phyloP scores from a whole-genome alignment of 768 basidiomycete species.

The Lactifluus subvellereus region DNA sequence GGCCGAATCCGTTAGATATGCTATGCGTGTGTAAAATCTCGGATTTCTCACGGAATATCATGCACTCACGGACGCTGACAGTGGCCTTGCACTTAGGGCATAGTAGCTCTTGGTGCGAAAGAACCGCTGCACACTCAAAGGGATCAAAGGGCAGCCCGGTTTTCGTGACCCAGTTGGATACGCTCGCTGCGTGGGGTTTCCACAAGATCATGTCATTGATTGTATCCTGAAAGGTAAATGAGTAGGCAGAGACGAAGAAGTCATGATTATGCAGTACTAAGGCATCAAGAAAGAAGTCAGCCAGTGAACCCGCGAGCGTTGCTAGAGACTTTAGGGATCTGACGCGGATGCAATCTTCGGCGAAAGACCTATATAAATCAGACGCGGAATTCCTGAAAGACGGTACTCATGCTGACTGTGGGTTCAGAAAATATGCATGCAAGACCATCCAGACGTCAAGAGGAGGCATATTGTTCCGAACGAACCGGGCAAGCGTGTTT shows the following conservation, averaged over 20 bases:
- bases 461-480: conserved; percentile 30
- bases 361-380: conserved; percentile 24
- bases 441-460: conserved; percentile 41
- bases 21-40: conserved; percentile 29
- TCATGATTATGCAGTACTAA: conserved; percentile 12
- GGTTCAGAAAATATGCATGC: conserved; percentile 39
- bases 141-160: conserved; percentile 32
- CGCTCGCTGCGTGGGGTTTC: conserved; percentile 17
- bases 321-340: not conserved
- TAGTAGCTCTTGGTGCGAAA: conserved; percentile 28
- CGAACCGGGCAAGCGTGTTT: conserved; percentile 27
- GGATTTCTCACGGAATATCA: not conserved
- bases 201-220: conserved; percentile 24
- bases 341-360: conserved; percentile 26
- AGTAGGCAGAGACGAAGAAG: not conserved
- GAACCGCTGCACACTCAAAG: conserved; percentile 31
- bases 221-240: conserved; percentile 13
- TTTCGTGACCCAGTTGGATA: conserved; percentile 22
- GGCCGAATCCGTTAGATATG: conserved; percentile 36
- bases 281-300: conserved; percentile 1
- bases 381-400: not conserved
- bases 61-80: conserved; percentile 32
- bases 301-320: not conserved
- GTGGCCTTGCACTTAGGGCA: conserved; percentile 34
- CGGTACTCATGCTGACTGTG: conserved; percentile 28